phyloP scores from a whole-genome alignment of 257 asterid species.

The Ophiorrhiza pumila region DNA sequence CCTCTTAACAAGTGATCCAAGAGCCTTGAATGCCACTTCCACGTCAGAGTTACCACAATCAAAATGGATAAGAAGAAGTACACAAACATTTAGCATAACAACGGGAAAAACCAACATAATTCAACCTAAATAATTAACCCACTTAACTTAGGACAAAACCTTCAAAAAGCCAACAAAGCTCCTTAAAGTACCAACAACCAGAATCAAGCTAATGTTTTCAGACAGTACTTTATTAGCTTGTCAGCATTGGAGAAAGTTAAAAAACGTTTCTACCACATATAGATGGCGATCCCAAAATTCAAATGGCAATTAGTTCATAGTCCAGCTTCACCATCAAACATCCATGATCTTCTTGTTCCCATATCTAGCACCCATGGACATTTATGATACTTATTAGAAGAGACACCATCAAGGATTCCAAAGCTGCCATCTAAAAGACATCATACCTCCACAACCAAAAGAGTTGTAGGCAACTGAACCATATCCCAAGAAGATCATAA shows the following conservation, averaged over 20 bases:
- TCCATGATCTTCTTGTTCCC: slow-evolving; percentile 79
- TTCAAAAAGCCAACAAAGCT: slow-evolving; percentile 29
- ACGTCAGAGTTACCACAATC: slow-evolving; percentile 65
- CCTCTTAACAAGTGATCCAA: slow-evolving; percentile 83
- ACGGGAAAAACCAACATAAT: slow-evolving; percentile 14
- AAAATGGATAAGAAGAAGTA: slow-evolving; percentile 44
- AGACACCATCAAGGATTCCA: slow-evolving; percentile 66
- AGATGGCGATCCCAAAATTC: slow-evolving; percentile 53
- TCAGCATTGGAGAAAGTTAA: slow-evolving; percentile 36
- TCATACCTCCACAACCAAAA: slow-evolving; percentile 80
- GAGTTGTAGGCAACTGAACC: slow-evolving; percentile 68
- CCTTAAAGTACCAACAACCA: slow-evolving; percentile 34
- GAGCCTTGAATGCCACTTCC: slow-evolving; percentile 78
- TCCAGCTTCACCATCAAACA: slow-evolving; percentile 73
- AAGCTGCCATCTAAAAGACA: slow-evolving; percentile 65
- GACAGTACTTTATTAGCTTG: slow-evolving; percentile 33
- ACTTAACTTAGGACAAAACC: slow-evolving; percentile 34
- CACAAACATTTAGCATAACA: slow-evolving; percentile 40
- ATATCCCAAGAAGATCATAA: slow-evolving; percentile 72
- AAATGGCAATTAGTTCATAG: slow-evolving; percentile 59
- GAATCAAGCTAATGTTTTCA: slow-evolving; percentile 30
- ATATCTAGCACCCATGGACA: slow-evolving; percentile 92
- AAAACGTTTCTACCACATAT: slow-evolving; percentile 51
- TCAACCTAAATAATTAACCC: slow-evolving; percentile 38
- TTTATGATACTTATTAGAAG: slow-evolving; percentile 74